These are phyloP conservation scores for Trichoderma atroviride DNA, from an alignment of 2,329 filamentous ascomycete species.

Conservation along the genomic window DNA sequence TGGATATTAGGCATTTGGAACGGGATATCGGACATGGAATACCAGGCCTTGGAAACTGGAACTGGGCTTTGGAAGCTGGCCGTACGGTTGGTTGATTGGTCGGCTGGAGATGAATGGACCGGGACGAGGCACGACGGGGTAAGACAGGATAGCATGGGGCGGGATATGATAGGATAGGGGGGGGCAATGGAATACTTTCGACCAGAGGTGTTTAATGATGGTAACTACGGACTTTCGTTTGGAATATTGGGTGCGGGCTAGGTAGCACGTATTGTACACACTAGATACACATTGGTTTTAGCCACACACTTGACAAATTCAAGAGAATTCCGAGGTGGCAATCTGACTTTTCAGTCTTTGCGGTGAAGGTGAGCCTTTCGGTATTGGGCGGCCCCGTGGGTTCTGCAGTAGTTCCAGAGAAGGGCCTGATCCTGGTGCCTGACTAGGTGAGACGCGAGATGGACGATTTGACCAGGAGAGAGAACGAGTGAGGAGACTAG, in stretches of 20 bases:
- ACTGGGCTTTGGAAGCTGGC: slow-evolving; percentile 9
- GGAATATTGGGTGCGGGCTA: not conserved
- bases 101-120: slow-evolving; percentile 4
- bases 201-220: slow-evolving; percentile 2
- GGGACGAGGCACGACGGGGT: slow-evolving; percentile 4
- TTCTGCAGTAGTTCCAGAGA: slow-evolving; percentile 16
- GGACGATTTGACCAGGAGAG: not conserved
- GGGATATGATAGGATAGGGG: not conserved
- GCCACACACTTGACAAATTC: slow-evolving; percentile 4
- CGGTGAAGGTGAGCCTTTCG: slow-evolving; percentile 19
- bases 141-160: not conserved
- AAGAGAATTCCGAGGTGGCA: not conserved
- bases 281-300: slow-evolving; percentile 7
- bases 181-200: not conserved
- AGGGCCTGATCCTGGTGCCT: slow-evolving; percentile 15
- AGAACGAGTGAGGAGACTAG: not conserved
- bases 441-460: slow-evolving; percentile 15
- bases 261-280: not conserved
- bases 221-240: not conserved
- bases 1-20: not conserved
- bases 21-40: slow-evolving; percentile 17
- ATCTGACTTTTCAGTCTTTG: not conserved
- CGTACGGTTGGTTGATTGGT: slow-evolving; percentile 1
- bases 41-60: slow-evolving; percentile 4
- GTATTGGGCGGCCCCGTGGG: slow-evolving; percentile 2